Evolutionary conservation across 768 basidiomycete genomes (phyloP).

Genomic region (Rubroboletus satanas): DNA sequence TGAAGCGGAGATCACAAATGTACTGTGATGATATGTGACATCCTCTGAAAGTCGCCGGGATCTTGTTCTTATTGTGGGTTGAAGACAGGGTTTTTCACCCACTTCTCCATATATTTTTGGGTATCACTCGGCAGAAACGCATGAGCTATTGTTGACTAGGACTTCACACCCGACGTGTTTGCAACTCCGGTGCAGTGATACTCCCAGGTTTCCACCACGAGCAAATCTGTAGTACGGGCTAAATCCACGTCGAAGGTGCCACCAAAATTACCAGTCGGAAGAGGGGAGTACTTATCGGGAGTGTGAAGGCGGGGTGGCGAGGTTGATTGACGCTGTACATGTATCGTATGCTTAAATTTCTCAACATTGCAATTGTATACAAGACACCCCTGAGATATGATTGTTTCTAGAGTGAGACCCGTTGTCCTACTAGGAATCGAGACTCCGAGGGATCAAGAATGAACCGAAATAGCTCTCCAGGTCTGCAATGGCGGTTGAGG

Average conservation of each 20-base stretch:
- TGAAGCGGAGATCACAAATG: too few relatives aligned
- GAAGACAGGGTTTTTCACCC: too few relatives aligned
- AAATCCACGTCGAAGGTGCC: slow-evolving; percentile 14
- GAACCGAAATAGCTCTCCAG: slow-evolving; percentile 47
- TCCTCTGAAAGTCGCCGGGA: too few relatives aligned
- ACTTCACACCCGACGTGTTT: too few relatives aligned
- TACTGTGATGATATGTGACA: too few relatives aligned
- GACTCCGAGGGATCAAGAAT: slow-evolving; percentile 36
- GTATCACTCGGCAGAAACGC: too few relatives aligned
- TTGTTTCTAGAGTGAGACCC: neutral
- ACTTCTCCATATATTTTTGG: neutral
- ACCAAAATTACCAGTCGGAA: slow-evolving; percentile 34
- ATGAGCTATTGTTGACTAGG: too few relatives aligned
- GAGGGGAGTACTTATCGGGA: slow-evolving; percentile 60
- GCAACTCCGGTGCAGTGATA: too few relatives aligned
- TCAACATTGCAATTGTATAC: slow-evolving; percentile 21
- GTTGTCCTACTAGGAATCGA: neutral
- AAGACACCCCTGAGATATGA: slow-evolving; percentile 13
- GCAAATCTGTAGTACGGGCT: slow-evolving; percentile 9
- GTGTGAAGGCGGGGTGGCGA: slow-evolving; percentile 59
- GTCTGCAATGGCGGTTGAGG: slow-evolving; percentile 27
- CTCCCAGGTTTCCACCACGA: neutral
- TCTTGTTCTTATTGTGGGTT: too few relatives aligned
- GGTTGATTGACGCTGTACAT: slow-evolving; percentile 28
- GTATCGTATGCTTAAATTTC: slow-evolving; percentile 11